phyloP scores from a whole-genome alignment of 163 green algal species.

The Coccomyxa subellipsoidea region DNA sequence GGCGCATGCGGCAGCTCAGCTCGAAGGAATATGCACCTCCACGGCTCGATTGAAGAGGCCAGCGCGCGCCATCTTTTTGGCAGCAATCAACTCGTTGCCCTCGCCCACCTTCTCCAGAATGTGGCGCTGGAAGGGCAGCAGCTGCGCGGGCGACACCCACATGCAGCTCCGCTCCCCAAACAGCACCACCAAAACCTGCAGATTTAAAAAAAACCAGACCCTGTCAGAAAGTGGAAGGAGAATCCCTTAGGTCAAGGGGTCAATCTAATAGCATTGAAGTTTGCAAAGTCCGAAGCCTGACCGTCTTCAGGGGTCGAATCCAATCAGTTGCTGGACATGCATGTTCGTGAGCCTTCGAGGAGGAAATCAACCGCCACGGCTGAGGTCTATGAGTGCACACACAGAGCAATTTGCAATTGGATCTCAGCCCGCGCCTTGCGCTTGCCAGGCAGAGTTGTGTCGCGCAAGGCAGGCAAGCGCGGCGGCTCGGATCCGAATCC shows the following conservation, averaged over 20 bases:
- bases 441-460: not conserved
- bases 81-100: slow-evolving; percentile 13
- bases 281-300: too few relatives aligned
- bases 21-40: slow-evolving; percentile 9
- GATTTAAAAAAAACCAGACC: not conserved
- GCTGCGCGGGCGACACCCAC: slow-evolving; percentile 36
- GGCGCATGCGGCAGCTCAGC: too few relatives aligned
- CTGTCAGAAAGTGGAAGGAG: too few relatives aligned
- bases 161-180: slow-evolving; percentile 12
- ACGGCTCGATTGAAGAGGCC: slow-evolving; percentile 22
- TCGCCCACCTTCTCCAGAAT: slow-evolving; percentile 21
- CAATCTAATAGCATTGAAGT: too few relatives aligned
- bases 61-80: slow-evolving; percentile 24
- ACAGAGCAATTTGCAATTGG: too few relatives aligned
- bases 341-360: too few relatives aligned
- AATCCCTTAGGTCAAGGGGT: too few relatives aligned
- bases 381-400: too few relatives aligned
- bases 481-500: not conserved
- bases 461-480: not conserved
- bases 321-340: too few relatives aligned
- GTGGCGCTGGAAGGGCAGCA: slow-evolving; percentile 46
- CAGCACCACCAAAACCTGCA: slow-evolving; percentile 48
- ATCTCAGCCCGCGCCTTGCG: not conserved
- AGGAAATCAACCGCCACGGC: too few relatives aligned
- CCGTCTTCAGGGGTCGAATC: too few relatives aligned